phyloP scores from a whole-genome alignment of 257 asterid genomes.

The Linderniella brevidens region DNA sequence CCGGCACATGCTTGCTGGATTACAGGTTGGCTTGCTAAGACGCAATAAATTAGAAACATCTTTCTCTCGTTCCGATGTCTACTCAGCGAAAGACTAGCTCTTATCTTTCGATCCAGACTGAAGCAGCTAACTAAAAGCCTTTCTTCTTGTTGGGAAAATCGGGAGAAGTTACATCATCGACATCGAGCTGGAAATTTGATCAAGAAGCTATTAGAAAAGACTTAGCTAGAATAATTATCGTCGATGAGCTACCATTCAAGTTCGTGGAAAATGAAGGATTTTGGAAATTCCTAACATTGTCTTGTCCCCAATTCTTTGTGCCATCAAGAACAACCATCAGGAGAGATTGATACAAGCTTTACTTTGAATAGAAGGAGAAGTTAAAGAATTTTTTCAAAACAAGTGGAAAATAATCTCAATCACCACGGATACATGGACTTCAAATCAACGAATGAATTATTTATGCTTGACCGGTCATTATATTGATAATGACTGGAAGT shows the following conservation, averaged over 20 bases:
- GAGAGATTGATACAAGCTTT: background rate
- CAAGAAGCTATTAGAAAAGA: too few relatives aligned
- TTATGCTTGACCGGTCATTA: background rate
- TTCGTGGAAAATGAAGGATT: background rate
- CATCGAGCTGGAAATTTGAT: too few relatives aligned
- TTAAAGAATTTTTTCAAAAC: background rate
- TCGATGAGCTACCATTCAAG: background rate
- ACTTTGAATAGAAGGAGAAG: background rate
- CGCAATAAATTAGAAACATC: too few relatives aligned
- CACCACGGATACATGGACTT: background rate
- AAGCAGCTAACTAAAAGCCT: too few relatives aligned
- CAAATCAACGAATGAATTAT: background rate
- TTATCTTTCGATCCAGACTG: too few relatives aligned
- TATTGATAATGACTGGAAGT: too few relatives aligned
- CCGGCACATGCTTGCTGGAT: too few relatives aligned
- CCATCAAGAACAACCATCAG: background rate
- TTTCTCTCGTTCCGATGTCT: too few relatives aligned
- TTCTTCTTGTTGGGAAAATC: too few relatives aligned
- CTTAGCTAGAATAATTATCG: background rate
- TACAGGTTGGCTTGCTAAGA: too few relatives aligned
- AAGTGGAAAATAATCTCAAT: background rate
- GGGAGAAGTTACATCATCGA: too few relatives aligned
- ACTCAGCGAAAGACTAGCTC: too few relatives aligned
- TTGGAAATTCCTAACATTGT: background rate
- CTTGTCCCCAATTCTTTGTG: background rate